Evolutionary conservation across 108 stramenopile species (phyloP).

Genomic region (Cyclotella sp.): DNA sequence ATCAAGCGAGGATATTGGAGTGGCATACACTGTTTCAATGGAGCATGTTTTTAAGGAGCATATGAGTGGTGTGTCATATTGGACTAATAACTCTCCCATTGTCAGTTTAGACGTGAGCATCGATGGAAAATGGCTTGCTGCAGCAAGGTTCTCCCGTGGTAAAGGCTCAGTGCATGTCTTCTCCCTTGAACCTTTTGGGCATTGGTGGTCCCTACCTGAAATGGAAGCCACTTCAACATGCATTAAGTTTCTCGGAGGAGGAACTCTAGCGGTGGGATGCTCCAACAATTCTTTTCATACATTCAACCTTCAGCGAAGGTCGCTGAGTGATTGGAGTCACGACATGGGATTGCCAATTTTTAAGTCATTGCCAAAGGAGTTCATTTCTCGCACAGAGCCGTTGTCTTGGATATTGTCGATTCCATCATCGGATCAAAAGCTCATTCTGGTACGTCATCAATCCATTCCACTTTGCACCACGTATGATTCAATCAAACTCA

Average conservation of each 20-base stretch:
- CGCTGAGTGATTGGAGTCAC: slow-evolving; percentile 76
- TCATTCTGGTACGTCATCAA: slow-evolving; percentile 74
- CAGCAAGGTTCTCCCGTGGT: slow-evolving; percentile 45
- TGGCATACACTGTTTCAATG: slow-evolving; percentile 17
- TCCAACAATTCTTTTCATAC: slow-evolving; percentile 67
- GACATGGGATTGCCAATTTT: slow-evolving; percentile 65
- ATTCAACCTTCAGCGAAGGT: slow-evolving; percentile 60
- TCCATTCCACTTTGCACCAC: slow-evolving; percentile 17
- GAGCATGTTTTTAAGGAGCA: slow-evolving; percentile 51
- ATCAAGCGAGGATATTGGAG: background rate
- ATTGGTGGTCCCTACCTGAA: slow-evolving; percentile 80
- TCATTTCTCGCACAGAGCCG: slow-evolving; percentile 61
- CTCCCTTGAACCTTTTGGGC: slow-evolving; percentile 46
- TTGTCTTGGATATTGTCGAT: slow-evolving; percentile 60
- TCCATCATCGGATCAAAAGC: slow-evolving; percentile 54
- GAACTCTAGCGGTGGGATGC: slow-evolving; percentile 71
- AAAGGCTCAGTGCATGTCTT: slow-evolving; percentile 66
- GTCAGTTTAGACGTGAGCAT: slow-evolving; percentile 41
- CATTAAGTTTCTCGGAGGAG: slow-evolving; percentile 59
- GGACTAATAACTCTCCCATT: slow-evolving; percentile 45
- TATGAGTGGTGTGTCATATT: slow-evolving; percentile 2
- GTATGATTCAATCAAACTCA: slow-evolving; percentile 7
- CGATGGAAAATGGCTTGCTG: slow-evolving; percentile 72
- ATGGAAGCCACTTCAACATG: slow-evolving; percentile 66
- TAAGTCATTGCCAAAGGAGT: slow-evolving; percentile 62